Conservation (phyloP, 192 early-diverging fungal species). For the Chytriomyces sp. region DNA sequence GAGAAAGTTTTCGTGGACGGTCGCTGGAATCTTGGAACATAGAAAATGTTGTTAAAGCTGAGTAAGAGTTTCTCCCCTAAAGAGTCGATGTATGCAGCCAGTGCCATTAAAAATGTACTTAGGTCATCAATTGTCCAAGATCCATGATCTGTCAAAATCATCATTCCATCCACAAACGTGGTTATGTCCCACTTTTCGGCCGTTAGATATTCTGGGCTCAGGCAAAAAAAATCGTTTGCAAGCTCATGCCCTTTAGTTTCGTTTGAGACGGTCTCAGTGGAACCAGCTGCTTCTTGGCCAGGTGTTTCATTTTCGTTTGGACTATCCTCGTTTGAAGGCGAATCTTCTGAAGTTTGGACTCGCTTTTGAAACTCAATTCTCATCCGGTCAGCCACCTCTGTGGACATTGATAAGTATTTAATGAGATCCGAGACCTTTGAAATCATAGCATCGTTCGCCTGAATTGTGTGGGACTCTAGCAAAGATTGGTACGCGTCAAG, state of each 20-base stretch:
- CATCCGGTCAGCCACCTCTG: slow-evolving; percentile 25
- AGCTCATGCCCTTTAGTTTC: neutral
- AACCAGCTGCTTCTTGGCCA: neutral
- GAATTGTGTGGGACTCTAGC: slow-evolving; percentile 16
- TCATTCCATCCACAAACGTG: slow-evolving; percentile 26
- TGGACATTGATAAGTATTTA: slow-evolving; percentile 29
- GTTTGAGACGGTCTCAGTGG: neutral
- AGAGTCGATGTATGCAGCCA: slow-evolving; percentile 35
- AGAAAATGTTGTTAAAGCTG: slow-evolving; percentile 35
- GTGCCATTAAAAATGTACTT: slow-evolving; percentile 36
- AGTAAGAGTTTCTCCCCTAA: slow-evolving; percentile 24
- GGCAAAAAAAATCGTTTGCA: slow-evolving; percentile 14
- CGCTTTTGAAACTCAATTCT: slow-evolving; percentile 2
- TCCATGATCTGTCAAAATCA: slow-evolving; percentile 26
- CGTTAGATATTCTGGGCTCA: slow-evolving; percentile 18
- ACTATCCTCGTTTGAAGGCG: neutral
- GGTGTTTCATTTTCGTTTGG: neutral
- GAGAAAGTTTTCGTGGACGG: neutral
- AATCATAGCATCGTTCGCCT: slow-evolving; percentile 31
- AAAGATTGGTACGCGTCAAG: slow-evolving; percentile 19
- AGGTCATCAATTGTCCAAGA: slow-evolving; percentile 50
- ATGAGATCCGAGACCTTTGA: slow-evolving; percentile 25
- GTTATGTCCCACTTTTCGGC: slow-evolving; percentile 30
- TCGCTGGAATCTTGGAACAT: slow-evolving; percentile 37
- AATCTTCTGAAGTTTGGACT: neutral